A percentile compares a stretch with the other conserved stretches of the same genome.
phyloP scores from a whole-genome alignment of 495 filamentous ascomycete species.

The Aspergillus hancockii region DNA sequence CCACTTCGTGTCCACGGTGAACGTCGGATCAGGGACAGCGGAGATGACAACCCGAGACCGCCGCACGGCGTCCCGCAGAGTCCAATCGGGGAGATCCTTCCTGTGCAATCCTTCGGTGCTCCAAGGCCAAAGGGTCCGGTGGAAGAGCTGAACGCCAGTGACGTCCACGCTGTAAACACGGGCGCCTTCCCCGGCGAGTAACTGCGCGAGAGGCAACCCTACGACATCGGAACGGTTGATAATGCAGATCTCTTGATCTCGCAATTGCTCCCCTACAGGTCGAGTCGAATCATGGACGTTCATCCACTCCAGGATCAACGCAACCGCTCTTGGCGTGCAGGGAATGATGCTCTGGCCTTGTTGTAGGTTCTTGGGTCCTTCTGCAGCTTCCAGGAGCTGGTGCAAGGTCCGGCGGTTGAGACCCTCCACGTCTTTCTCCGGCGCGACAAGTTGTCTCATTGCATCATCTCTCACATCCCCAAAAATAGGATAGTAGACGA shows the following conservation, averaged over 20 bases:
- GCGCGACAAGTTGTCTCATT: neutral
- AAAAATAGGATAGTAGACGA: neutral
- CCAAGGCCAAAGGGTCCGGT: neutral
- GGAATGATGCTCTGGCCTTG: neutral
- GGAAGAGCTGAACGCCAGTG: neutral
- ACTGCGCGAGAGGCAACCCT: neutral
- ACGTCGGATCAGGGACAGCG: constrained; percentile 1
- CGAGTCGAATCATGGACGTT: neutral
- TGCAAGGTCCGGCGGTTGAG: neutral
- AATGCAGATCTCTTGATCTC: neutral
- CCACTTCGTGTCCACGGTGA: neutral
- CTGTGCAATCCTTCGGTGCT: neutral
- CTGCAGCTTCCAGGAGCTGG: neutral
- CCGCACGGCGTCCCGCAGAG: neutral
- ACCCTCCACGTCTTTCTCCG: neutral
- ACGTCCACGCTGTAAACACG: neutral
- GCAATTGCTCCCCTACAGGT: neutral
- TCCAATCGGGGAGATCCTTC: neutral
- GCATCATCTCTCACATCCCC: neutral
- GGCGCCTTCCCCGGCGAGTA: neutral
- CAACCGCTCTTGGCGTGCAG: neutral
- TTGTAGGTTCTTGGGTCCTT: neutral
- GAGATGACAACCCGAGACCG: neutral
- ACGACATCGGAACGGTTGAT: neutral
- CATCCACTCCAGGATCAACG: neutral